A percentile compares a stretch with the other conserved stretches of the same genome.
Evolutionary conservation across 1,284 basidiomycete genomes (phyloP).

Genomic region (Ceratobasidium sp.): DNA sequence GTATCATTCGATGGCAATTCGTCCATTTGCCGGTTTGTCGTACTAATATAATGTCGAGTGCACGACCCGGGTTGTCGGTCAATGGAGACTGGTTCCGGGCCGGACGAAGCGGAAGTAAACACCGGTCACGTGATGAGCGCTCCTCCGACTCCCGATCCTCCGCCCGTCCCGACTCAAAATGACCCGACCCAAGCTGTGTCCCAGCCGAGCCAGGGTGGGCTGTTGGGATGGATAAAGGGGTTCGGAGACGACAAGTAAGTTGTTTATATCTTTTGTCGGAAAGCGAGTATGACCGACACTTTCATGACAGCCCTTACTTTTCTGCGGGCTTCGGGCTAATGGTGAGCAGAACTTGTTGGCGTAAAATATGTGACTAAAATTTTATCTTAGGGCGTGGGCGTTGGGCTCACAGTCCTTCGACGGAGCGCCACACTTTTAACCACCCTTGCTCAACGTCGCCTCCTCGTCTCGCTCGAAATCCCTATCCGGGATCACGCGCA

Average conservation of each 20-base stretch:
- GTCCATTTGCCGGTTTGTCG: too few relatives aligned
- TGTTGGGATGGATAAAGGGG: slow-evolving; percentile 10
- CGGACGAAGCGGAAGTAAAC: not conserved
- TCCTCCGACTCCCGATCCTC: slow-evolving; percentile 6
- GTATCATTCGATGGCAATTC: too few relatives aligned
- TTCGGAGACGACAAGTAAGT: slow-evolving; percentile 34
- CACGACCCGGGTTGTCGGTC: too few relatives aligned
- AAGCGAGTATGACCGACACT: not conserved
- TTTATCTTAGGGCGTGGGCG: slow-evolving; percentile 79
- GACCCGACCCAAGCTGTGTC: slow-evolving; percentile 2
- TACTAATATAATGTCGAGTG: too few relatives aligned
- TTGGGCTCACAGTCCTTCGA: slow-evolving; percentile 80
- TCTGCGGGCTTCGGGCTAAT: slow-evolving; percentile 96
- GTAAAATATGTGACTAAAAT: not conserved
- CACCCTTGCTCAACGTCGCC: slow-evolving; percentile 83
- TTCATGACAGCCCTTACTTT: slow-evolving; percentile 82
- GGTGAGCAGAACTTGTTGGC: slow-evolving; percentile 64
- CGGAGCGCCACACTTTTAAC: slow-evolving; percentile 77
- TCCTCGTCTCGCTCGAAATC: slow-evolving; percentile 97
- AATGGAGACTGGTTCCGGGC: too few relatives aligned
- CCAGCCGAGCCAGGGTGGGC: slow-evolving; percentile 7
- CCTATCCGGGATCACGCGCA: slow-evolving; percentile 96
- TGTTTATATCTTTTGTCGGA: not conserved
- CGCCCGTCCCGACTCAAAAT: not conserved
- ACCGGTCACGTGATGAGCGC: not conserved